Percentiles rank a stretch among this genome's conserved stretches.
These are phyloP conservation scores for Biancaea sappan DNA, from an alignment of 306 rosid genomes.

Conservation along the genomic window DNA sequence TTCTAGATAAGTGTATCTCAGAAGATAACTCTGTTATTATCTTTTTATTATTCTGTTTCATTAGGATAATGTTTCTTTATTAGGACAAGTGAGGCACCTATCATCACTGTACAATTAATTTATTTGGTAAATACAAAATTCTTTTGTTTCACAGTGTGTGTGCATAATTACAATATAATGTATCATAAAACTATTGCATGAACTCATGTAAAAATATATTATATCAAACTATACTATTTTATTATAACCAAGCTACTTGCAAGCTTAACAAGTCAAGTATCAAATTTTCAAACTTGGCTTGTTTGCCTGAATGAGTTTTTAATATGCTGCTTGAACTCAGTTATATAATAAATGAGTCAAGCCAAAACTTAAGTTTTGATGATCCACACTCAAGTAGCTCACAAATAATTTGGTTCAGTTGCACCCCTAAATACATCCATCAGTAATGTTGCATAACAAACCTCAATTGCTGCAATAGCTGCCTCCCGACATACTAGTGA, in stretches of 20 bases:
- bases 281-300: not conserved
- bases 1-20: too few species aligned
- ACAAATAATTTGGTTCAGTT: not conserved
- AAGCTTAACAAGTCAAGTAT: not conserved
- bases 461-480: constrained; percentile 83
- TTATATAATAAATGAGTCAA: not conserved
- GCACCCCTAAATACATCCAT: constrained; percentile 8
- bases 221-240: not conserved
- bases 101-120: too few species aligned
- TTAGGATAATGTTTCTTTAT: too few species aligned
- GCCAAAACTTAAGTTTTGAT: not conserved
- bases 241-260: not conserved
- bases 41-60: too few species aligned
- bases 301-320: not conserved
- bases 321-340: not conserved
- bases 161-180: too few species aligned
- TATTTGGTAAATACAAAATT: too few species aligned
- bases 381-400: not conserved
- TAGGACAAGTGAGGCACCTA: too few species aligned
- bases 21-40: too few species aligned
- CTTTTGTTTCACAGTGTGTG: too few species aligned
- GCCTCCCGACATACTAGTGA: constrained; percentile 83
- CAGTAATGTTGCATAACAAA: constrained; percentile 40
- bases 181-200: too few species aligned
- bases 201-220: not conserved